Base-by-base conservation (phyloP, 2,329 filamentous ascomycete genomes). In the Waltergamsia citrina region DNA sequence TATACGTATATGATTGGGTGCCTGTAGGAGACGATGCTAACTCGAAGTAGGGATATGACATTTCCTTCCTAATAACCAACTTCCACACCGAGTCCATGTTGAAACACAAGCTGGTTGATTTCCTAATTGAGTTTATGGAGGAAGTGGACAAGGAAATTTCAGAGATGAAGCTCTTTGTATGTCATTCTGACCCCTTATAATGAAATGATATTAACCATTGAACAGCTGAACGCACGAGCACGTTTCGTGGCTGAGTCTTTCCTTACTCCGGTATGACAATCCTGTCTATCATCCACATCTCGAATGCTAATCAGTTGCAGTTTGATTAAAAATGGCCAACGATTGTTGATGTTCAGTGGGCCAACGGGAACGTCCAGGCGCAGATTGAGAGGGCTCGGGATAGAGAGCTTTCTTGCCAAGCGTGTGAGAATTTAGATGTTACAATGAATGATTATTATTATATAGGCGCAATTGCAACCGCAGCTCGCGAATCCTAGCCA, bases 61-160 rank as follows among this genome's bases (percentile, higher is more conserved):
- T 98, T 48, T 95, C 88, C 7, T 98, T 98, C 69, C 60, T 98
- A 53, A 94, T 98, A 54, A 98, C 92, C 30, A 98, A 98, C 64
- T 93, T 92, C 69, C 92, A 98, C 52, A 96, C 92, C 5, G 92
- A 96, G 60, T 85, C 93, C 57, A 94, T 98, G 87, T 61, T 96
- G 56, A 96, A 96, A 70, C 90, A 98, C 59, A 96, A 98, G 69
- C 71, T 98, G 47, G 93, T 98, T 22, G 92, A 98, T 59, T 98
- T 98, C 53, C 94, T 98, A 47, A 95, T 98, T 45, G 81, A 96
- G 53, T 98, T 98, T 53, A 96, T 98, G 90, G 90, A 98, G 61
- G 92, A 98, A 59, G 93, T 98, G 5, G 93, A 98, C 61, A 98
- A 98, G 71, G 92, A 98, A 62, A 98, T 98, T 40, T 96, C 92